Percentiles rank a stretch among this genome's conserved stretches.
Conservation (phyloP, 345 rosid genomes). For the Eucalyptus marginata region DNA sequence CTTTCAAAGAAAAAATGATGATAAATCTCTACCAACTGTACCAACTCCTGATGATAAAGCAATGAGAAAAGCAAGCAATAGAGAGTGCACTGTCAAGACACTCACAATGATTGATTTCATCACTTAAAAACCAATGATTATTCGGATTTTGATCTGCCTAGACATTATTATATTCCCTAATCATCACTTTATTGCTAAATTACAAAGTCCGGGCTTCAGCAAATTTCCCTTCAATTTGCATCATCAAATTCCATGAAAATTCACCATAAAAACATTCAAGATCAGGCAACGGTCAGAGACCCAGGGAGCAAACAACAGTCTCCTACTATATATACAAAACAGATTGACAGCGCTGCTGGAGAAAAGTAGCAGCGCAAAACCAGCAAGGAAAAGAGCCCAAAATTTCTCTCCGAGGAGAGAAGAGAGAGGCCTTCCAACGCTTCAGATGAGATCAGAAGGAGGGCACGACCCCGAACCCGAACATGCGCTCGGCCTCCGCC, state of each 20-base stretch:
- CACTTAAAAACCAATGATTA: neutral
- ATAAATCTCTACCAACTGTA: neutral
- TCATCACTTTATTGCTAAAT: neutral
- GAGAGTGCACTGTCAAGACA: neutral
- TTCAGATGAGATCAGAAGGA: conserved; percentile 18
- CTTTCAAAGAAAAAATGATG: neutral
- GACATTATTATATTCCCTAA: neutral
- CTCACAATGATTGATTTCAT: neutral
- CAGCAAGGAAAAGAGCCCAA: neutral
- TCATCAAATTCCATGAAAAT: neutral
- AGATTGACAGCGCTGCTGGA: neutral
- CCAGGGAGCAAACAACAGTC: neutral
- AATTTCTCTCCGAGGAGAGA: neutral
- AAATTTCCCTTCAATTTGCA: neutral
- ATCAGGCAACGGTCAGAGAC: neutral
- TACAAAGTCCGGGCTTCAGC: neutral
- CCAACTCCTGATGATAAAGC: neutral
- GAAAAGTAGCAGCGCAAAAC: neutral
- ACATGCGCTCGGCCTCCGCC: conserved; percentile 25
- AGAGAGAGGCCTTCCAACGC: neutral
- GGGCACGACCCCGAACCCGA: conserved; percentile 75
- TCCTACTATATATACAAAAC: neutral
- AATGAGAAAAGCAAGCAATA: neutral
- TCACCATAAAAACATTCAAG: neutral
- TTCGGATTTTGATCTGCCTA: neutral